Percentiles rank a stretch among this genome's conserved stretches.
Conservation (phyloP, 257 asterid genomes). For the Nicotiana paniculata region DNA sequence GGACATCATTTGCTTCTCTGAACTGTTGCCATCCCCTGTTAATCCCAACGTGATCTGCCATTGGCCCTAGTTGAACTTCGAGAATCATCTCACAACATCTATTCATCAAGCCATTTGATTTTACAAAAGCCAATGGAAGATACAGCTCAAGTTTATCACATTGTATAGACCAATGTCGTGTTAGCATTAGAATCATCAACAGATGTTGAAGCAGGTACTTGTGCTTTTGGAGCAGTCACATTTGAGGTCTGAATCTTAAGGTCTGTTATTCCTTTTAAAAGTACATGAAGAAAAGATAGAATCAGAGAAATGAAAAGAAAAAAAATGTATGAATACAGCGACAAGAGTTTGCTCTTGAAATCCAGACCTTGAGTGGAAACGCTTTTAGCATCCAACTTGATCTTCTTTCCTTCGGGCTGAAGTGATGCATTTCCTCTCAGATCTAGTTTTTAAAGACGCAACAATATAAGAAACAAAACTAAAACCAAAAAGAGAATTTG, state of each 20-base stretch:
- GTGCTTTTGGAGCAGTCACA: neutral
- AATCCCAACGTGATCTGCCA: neutral
- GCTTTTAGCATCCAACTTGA: neutral
- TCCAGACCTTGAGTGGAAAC: neutral
- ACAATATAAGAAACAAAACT: neutral
- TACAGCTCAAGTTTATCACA: neutral
- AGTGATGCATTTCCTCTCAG: neutral
- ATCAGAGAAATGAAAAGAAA: neutral
- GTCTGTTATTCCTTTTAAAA: neutral
- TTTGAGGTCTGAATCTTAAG: neutral
- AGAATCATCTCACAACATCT: neutral
- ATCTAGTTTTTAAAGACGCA: neutral
- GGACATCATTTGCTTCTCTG: constrained; percentile 6
- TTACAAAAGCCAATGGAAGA: neutral
- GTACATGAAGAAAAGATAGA: neutral
- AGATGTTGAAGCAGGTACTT: neutral
- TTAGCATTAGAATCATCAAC: neutral
- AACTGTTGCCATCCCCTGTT: constrained; percentile 1
- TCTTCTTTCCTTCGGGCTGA: neutral
- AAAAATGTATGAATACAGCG: neutral
- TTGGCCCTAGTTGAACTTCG: neutral
- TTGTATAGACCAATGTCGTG: neutral
- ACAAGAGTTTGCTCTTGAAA: neutral
- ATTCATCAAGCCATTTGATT: constrained; percentile 4
- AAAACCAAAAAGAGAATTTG: neutral